phyloP scores from a whole-genome alignment of 2,329 filamentous ascomycete species.

The Plectosphaerella plurivora region DNA sequence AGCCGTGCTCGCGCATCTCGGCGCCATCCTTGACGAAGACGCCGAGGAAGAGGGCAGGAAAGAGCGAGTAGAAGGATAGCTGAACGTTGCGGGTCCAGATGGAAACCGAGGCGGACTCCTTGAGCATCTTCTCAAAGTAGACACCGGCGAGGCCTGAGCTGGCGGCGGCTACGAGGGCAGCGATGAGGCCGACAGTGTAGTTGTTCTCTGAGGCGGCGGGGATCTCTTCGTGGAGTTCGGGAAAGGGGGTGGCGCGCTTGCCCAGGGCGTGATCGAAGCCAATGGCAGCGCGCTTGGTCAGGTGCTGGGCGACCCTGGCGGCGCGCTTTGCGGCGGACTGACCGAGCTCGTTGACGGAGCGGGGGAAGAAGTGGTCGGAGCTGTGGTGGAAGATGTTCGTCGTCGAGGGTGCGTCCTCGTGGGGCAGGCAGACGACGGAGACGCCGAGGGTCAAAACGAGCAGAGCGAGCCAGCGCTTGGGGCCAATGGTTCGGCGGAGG shows the following conservation, averaged over 20 bases:
- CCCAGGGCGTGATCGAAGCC: slow-evolving; percentile 36
- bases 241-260: slow-evolving; percentile 81
- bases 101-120: slow-evolving; percentile 55
- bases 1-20: slow-evolving; percentile 77
- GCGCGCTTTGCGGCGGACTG: slow-evolving; percentile 43
- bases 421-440: slow-evolving; percentile 77
- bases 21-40: slow-evolving; percentile 83
- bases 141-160: slow-evolving; percentile 83
- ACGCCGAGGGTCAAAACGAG: slow-evolving; percentile 78
- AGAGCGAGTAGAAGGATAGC: slow-evolving; percentile 88
- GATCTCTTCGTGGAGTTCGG: slow-evolving; percentile 70
- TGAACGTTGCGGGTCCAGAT: slow-evolving; percentile 96
- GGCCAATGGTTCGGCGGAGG: slow-evolving; percentile 64
- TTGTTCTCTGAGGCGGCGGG: slow-evolving; percentile 56
- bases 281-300: slow-evolving; percentile 43
- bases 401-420: slow-evolving; percentile 45
- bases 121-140: slow-evolving; percentile 87
- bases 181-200: slow-evolving; percentile 70
- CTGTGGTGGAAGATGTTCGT: slow-evolving; percentile 61
- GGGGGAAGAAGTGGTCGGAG: slow-evolving; percentile 66
- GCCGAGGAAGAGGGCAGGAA: slow-evolving; percentile 81
- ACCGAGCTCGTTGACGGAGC: slow-evolving; percentile 73
- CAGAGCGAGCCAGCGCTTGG: slow-evolving; percentile 75
- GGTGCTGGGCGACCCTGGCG: slow-evolving; percentile 42
- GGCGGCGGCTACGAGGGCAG: slow-evolving; percentile 72